These are phyloP conservation scores for Andrographis paniculata DNA, from an alignment of 305 asterid genomes.

Conservation along the genomic window DNA sequence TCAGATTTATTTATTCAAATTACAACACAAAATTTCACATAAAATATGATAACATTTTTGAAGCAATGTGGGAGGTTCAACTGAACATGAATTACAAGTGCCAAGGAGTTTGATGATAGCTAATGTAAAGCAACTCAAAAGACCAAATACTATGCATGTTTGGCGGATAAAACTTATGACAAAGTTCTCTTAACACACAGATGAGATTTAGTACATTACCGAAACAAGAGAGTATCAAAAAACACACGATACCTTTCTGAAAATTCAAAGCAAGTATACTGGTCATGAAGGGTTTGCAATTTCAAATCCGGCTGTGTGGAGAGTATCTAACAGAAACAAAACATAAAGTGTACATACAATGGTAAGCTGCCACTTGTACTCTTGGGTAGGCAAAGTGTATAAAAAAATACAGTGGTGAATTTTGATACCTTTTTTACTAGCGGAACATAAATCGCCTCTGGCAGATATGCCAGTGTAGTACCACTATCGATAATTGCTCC, in stretches of 20 bases:
- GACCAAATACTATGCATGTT: too few species aligned
- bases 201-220: conserved; percentile 12
- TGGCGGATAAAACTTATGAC: conserved; percentile 8
- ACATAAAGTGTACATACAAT: conserved; percentile 17
- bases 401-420: conserved; percentile 10
- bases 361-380: conserved; percentile 19
- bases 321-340: conserved; percentile 50
- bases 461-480: conserved; percentile 95
- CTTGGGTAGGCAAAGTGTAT: conserved; percentile 13
- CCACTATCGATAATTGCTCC: conserved; percentile 98
- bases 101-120: too few species aligned
- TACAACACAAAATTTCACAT: too few species aligned
- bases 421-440: conserved; percentile 61
- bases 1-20: too few species aligned
- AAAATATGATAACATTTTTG: too few species aligned
- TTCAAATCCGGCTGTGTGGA: conserved; percentile 77
- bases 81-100: too few species aligned
- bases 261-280: conserved; percentile 88
- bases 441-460: conserved; percentile 66
- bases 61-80: too few species aligned
- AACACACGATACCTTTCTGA: conserved; percentile 64
- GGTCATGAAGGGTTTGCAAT: conserved; percentile 65
- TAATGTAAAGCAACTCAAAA: too few species aligned
- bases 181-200: conserved; percentile 4
- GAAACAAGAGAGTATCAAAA: conserved; percentile 14